phyloP scores from a whole-genome alignment of 2,329 filamentous ascomycete species.

The Colletotrichum godetiae region DNA sequence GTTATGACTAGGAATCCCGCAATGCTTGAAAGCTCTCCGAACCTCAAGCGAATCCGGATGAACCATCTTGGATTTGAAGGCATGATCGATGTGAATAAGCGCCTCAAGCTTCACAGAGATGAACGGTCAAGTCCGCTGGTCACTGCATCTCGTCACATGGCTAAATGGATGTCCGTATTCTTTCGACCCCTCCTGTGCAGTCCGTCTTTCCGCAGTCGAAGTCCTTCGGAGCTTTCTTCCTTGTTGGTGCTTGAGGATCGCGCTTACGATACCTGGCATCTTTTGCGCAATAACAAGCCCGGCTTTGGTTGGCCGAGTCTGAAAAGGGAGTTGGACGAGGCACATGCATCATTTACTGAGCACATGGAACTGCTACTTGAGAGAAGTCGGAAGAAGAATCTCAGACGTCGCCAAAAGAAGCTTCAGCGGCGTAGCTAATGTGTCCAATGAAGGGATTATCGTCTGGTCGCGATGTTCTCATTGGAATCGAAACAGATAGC shows the following conservation, averaged over 20 bases:
- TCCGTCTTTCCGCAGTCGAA: background rate
- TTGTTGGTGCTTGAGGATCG: background rate
- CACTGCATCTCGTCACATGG: background rate
- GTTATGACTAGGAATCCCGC: no score
- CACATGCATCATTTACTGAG: background rate
- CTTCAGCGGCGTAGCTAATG: background rate
- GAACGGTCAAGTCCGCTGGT: background rate
- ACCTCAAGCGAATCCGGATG: background rate
- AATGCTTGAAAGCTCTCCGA: background rate
- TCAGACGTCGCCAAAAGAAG: background rate
- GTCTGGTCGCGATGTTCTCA: no score
- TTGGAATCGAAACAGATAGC: no score
- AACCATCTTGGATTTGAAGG: background rate
- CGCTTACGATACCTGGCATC: background rate
- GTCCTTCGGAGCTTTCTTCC: background rate
- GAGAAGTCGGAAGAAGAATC: background rate
- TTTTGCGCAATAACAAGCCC: no score
- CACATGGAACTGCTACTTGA: background rate
- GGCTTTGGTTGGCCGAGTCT: no score
- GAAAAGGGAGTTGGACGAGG: background rate
- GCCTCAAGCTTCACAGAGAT: background rate
- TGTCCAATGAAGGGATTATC: no score
- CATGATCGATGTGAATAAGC: background rate
- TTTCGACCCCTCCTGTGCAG: background rate
- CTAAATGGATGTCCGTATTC: background rate